phyloP scores from a whole-genome alignment of 305 asterid species.

The Solanum hybrid region DNA sequence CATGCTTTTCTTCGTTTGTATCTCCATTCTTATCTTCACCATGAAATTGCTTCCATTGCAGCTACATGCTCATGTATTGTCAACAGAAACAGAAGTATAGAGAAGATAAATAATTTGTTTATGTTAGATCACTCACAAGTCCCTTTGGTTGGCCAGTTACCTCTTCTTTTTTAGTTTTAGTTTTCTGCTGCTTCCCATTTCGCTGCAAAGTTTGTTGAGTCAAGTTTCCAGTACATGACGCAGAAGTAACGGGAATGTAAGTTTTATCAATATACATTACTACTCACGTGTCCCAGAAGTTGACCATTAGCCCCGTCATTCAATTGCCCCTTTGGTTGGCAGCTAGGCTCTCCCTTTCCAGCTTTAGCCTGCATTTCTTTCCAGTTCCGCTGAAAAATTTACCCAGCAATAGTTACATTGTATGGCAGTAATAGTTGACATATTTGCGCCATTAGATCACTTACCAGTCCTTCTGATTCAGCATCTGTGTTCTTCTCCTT shows the following conservation, averaged over 20 bases:
- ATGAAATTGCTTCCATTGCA: conserved; percentile 56
- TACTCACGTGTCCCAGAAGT: conserved; percentile 34
- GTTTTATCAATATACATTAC: conserved; percentile 1
- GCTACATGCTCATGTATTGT: conserved; percentile 34
- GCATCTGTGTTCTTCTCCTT: conserved; percentile 41
- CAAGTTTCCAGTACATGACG: conserved; percentile 11
- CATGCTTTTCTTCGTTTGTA: conserved; percentile 22
- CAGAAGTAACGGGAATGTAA: neutral
- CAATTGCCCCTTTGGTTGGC: conserved; percentile 30
- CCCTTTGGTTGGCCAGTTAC: conserved; percentile 60
- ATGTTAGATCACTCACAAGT: conserved; percentile 44
- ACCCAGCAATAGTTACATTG: conserved; percentile 11
- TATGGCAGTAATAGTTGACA: neutral
- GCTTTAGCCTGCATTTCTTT: conserved; percentile 50
- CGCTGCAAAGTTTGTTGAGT: conserved; percentile 18
- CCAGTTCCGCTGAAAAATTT: conserved; percentile 60
- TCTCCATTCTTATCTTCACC: conserved; percentile 24
- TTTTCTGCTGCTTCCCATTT: conserved; percentile 42
- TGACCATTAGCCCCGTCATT: conserved; percentile 33
- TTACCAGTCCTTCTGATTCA: conserved; percentile 70
- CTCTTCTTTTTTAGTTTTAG: conserved; percentile 29
- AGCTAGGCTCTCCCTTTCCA: conserved; percentile 21
- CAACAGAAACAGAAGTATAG: conserved; percentile 9
- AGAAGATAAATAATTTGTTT: conserved; percentile 2
- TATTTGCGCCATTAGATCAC: conserved; percentile 11